Evolutionary conservation across 768 basidiomycete genomes (phyloP).

Genomic region (Boletus tomentosulus): DNA sequence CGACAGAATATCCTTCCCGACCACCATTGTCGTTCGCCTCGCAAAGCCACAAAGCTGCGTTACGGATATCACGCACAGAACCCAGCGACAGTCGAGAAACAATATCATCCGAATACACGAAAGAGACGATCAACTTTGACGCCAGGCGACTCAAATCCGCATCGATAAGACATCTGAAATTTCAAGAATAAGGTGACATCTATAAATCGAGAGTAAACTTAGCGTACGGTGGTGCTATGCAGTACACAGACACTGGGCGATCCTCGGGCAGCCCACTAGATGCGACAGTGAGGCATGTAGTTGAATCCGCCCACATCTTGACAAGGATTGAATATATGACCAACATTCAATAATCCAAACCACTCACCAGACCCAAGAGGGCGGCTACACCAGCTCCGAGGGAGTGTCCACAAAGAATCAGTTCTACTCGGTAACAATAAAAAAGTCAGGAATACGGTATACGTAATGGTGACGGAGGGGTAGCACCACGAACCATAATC

Average conservation of each 20-base stretch:
- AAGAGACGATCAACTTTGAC: constrained; percentile 63
- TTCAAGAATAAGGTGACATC: neutral
- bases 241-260: constrained; percentile 68
- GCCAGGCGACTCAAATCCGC: constrained; percentile 56
- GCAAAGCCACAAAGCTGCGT: constrained; percentile 77
- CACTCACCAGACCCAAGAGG: constrained; percentile 64
- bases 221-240: constrained; percentile 75
- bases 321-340: neutral
- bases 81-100: constrained; percentile 77
- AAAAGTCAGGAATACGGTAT: neutral
- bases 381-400: constrained; percentile 80
- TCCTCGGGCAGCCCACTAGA: constrained; percentile 68
- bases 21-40: constrained; percentile 51
- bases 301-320: constrained; percentile 85
- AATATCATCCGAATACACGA: constrained; percentile 80
- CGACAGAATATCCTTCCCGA: constrained; percentile 36
- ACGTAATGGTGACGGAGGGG: neutral
- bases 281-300: constrained; percentile 62
- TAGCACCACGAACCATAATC: constrained; percentile 56
- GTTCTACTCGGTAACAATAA: constrained; percentile 36
- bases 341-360: neutral
- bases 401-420: constrained; percentile 80
- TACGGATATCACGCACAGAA: constrained; percentile 68
- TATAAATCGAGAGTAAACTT: neutral
- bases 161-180: constrained; percentile 56